A percentile compares a stretch with the other conserved stretches of the same genome.
phyloP scores from a whole-genome alignment of 176 grass and related monocot species.

The Elaeis guineensis region DNA sequence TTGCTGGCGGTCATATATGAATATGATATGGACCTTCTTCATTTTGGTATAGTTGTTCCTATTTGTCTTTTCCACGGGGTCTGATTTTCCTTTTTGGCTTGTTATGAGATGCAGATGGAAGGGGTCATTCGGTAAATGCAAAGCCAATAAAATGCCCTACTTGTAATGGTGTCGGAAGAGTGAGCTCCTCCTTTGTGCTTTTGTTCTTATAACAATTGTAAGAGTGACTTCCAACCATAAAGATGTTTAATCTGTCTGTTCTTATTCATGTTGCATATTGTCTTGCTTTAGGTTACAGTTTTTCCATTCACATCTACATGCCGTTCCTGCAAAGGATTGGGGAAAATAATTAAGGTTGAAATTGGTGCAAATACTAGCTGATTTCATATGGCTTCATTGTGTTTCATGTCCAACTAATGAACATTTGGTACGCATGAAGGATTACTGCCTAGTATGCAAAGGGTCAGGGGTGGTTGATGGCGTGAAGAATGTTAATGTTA shows the following conservation, averaged over 20 bases:
- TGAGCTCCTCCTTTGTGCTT: conserved; percentile 21
- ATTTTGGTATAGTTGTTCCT: not conserved
- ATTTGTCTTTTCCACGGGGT: conserved; percentile 6
- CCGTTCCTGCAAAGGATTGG: conserved; percentile 64
- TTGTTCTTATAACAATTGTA: not conserved
- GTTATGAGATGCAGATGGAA: conserved; percentile 58
- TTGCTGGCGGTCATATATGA: too few relatives aligned
- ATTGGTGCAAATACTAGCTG: not conserved
- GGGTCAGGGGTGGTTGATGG: conserved; percentile 70
- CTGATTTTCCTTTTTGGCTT: conserved; percentile 15
- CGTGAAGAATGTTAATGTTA: conserved; percentile 68
- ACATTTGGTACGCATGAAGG: conserved; percentile 27
- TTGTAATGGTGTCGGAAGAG: conserved; percentile 72
- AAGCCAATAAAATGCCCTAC: conserved; percentile 68
- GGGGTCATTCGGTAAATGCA: conserved; percentile 61
- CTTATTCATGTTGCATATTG: conserved; percentile 3
- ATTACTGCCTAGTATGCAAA: conserved; percentile 72
- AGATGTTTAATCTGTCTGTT: conserved; percentile 6
- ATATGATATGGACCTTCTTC: too few relatives aligned
- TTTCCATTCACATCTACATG: conserved; percentile 84
- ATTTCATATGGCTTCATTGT: not conserved
- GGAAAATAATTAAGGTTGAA: conserved; percentile 81
- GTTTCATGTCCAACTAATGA: not conserved
- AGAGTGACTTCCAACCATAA: not conserved
- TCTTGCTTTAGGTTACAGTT: conserved; percentile 46